phyloP scores from a whole-genome alignment of 169 alveolate genomes.

The Plasmodium relictum region DNA sequence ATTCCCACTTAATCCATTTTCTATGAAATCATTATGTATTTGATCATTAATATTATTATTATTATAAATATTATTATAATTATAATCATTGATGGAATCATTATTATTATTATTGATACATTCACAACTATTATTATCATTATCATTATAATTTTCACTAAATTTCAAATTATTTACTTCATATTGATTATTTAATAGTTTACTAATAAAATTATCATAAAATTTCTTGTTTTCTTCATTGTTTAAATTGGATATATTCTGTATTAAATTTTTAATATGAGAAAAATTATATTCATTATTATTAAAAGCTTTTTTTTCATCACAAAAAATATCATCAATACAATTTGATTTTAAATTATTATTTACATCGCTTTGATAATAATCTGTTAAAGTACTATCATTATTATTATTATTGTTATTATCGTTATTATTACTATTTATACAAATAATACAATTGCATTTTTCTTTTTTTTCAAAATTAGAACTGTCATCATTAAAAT shows the following conservation, averaged over 20 bases:
- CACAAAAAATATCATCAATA: too few species aligned
- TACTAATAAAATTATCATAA: constrained; percentile 1
- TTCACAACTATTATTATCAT: background rate
- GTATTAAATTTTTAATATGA: constrained; percentile 15
- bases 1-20: too few species aligned
- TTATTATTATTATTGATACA: background rate
- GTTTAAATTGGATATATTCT: constrained; percentile 6
- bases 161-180: background rate
- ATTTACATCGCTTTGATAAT: background rate
- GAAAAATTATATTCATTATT: background rate
- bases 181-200: background rate
- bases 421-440: background rate
- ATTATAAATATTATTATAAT: too few species aligned
- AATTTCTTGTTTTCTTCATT: constrained; percentile 4
- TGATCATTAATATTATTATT: background rate
- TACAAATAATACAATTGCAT: background rate
- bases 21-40: background rate
- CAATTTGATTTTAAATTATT: background rate
- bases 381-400: background rate
- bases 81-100: background rate
- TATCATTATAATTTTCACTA: background rate
- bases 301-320: background rate
- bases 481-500: background rate
- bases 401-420: too few species aligned
- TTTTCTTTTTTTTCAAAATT: background rate